phyloP scores from a whole-genome alignment of 1,139 yeast genomes.

The Lodderomyces parapsilosis region DNA sequence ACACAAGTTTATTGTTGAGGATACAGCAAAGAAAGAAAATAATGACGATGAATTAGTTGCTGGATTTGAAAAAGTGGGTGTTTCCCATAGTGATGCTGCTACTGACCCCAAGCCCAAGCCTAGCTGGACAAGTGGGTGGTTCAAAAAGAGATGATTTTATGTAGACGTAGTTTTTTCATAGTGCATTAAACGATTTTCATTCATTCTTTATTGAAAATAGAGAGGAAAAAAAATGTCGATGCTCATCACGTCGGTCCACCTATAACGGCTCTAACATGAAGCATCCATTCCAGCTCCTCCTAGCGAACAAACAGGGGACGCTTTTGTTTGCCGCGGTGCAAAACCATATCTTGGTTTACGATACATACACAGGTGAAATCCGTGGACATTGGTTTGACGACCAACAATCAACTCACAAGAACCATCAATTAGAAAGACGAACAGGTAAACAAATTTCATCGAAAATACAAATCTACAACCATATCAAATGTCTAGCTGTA shows the following conservation, averaged over 20 bases:
- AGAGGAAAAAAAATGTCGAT: too few species aligned
- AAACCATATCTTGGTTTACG: conserved; percentile 54
- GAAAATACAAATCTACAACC: conserved; percentile 59
- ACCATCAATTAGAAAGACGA: conserved; percentile 30
- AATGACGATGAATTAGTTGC: conserved; percentile 14
- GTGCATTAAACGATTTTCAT: too few species aligned
- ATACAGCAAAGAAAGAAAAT: conserved; percentile 4
- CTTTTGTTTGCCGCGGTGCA: conserved; percentile 56
- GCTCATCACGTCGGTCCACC: too few species aligned
- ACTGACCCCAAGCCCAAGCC: not conserved
- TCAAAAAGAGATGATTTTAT: conserved; percentile 13
- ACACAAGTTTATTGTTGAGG: conserved; percentile 19
- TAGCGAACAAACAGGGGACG: conserved; percentile 41
- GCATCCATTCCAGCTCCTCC: conserved; percentile 66
- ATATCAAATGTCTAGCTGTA: conserved; percentile 56
- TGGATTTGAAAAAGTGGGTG: conserved; percentile 13
- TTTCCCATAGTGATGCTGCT: conserved; percentile 4
- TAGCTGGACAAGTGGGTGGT: conserved; percentile 17
- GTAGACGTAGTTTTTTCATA: not conserved
- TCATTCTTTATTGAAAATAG: too few species aligned
- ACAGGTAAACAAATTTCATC: conserved; percentile 11
- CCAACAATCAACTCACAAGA: conserved; percentile 34
- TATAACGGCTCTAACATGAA: too few species aligned
- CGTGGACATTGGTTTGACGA: conserved; percentile 60
- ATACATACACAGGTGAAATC: conserved; percentile 25